Evolutionary conservation across 2,329 filamentous ascomycete species (phyloP).

Genomic region (Penicillium sp.): DNA sequence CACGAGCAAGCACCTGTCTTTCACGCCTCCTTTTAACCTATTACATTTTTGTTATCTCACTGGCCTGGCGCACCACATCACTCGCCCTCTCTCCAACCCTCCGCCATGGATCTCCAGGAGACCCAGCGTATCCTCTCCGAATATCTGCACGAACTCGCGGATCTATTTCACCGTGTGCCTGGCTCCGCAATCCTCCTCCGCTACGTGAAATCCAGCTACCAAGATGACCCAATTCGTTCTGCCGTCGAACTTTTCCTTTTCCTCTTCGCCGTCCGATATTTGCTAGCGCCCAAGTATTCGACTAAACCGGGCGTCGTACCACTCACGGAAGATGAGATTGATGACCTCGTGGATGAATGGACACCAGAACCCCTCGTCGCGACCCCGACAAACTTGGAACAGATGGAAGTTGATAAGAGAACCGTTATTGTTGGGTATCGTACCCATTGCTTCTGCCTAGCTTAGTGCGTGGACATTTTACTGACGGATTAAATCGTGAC

Average conservation of each 20-base stretch:
- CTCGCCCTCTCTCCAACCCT: slow-evolving; percentile 6
- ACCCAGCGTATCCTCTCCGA: slow-evolving; percentile 54
- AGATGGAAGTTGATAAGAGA: slow-evolving; percentile 76
- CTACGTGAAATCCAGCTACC: slow-evolving; percentile 96
- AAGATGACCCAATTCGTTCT: slow-evolving; percentile 91
- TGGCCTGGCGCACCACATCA: slow-evolving; percentile 9
- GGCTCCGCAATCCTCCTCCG: slow-evolving; percentile 91
- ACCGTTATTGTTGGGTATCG: slow-evolving; percentile 83
- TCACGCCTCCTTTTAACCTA: background rate
- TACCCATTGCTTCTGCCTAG: slow-evolving; percentile 1
- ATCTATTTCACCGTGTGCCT: slow-evolving; percentile 83
- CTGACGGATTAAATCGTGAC: slow-evolving; percentile 14
- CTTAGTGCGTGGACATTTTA: background rate
- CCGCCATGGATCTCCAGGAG: slow-evolving; percentile 58
- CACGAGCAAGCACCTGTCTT: background rate
- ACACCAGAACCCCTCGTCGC: slow-evolving; percentile 86
- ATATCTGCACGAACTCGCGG: slow-evolving; percentile 56
- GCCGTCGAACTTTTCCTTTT: slow-evolving; percentile 91
- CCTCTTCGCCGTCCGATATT: slow-evolving; percentile 91
- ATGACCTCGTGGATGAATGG: slow-evolving; percentile 96
- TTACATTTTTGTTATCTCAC: background rate
- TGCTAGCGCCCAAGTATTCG: slow-evolving; percentile 87
- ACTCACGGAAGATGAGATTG: slow-evolving; percentile 91
- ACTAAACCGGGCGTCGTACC: slow-evolving; percentile 90
- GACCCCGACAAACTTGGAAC: slow-evolving; percentile 71